Conservation (phyloP, 2,329 filamentous ascomycete species). For the Stagonosporopsis chrysanthemi region DNA sequence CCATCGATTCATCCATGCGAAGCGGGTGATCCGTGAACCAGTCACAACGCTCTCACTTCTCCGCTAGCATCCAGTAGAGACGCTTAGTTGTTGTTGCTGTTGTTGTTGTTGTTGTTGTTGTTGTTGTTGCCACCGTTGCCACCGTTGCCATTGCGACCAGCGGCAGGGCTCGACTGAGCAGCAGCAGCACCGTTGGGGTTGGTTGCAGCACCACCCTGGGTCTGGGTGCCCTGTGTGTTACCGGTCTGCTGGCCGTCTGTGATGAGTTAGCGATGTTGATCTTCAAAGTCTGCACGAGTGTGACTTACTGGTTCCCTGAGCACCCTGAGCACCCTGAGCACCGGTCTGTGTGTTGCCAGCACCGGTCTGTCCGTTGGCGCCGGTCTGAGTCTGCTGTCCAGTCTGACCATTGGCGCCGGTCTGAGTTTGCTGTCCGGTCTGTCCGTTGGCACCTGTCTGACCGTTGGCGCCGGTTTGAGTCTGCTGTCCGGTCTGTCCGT, state of each 20-base stretch:
- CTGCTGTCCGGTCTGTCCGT: too few species aligned
- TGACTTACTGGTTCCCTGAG: slow-evolving; percentile 12
- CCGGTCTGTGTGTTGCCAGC: slow-evolving; percentile 4
- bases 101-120: too few species aligned
- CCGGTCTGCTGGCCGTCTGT: slow-evolving; percentile 10
- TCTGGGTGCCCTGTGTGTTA: slow-evolving; percentile 2
- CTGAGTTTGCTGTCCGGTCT: too few species aligned
- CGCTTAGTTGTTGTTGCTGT: slow-evolving; percentile 16
- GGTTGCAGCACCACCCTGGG: slow-evolving; percentile 4
- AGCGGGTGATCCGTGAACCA: slow-evolving; percentile 19
- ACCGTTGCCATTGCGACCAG: not conserved
- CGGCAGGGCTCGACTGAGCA: too few species aligned
- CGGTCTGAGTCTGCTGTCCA: too few species aligned
- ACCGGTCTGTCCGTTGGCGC: slow-evolving; percentile 6
- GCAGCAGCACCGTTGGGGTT: too few species aligned
- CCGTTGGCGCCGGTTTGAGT: too few species aligned
- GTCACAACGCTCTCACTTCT: slow-evolving; percentile 20
- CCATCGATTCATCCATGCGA: slow-evolving; percentile 4
- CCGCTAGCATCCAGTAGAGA: not conserved
- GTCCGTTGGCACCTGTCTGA: too few species aligned
- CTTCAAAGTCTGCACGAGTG: too few species aligned
- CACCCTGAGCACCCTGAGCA: not conserved
- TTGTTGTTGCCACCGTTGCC: not conserved
- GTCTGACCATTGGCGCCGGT: too few species aligned
- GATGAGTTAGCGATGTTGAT: not conserved